These are phyloP conservation scores for Kappamyces sp. DNA, from an alignment of 192 early-diverging fungal species.

Conservation along the genomic window DNA sequence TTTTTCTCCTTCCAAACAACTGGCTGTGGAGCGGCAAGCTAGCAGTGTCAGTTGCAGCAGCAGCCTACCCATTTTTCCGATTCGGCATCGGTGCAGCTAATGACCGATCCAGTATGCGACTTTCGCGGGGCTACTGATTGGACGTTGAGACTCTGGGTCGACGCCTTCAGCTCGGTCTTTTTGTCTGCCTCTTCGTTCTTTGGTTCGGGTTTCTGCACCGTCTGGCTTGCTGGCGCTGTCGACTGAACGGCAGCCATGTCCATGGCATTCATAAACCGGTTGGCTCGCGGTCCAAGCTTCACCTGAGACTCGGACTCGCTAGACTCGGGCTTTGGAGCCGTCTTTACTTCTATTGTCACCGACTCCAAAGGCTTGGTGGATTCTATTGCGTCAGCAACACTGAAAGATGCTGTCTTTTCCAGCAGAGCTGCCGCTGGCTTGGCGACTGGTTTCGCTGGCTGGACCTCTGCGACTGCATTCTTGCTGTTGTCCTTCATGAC, in stretches of 20 bases:
- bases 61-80: conserved; percentile 11
- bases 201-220: conserved; percentile 9
- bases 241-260: conserved; percentile 18
- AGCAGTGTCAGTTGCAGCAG: neutral
- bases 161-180: conserved; percentile 9
- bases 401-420: no score
- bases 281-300: conserved; percentile 15
- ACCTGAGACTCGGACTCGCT: neutral
- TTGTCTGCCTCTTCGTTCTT: neutral
- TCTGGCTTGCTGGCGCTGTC: conserved; percentile 16
- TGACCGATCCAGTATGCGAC: neutral
- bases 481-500: no score
- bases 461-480: no score
- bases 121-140: neutral
- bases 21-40: conserved; percentile 17
- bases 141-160: neutral
- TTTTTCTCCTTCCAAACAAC: conserved; percentile 34
- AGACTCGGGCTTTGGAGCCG: neutral
- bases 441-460: no score
- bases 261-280: conserved; percentile 38
- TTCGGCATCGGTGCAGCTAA: neutral
- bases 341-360: conserved; percentile 2
- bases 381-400: no score
- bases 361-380: neutral
- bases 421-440: no score